phyloP scores from a whole-genome alignment of 805 yeast species.

The Debaryomyces prosopidis region DNA sequence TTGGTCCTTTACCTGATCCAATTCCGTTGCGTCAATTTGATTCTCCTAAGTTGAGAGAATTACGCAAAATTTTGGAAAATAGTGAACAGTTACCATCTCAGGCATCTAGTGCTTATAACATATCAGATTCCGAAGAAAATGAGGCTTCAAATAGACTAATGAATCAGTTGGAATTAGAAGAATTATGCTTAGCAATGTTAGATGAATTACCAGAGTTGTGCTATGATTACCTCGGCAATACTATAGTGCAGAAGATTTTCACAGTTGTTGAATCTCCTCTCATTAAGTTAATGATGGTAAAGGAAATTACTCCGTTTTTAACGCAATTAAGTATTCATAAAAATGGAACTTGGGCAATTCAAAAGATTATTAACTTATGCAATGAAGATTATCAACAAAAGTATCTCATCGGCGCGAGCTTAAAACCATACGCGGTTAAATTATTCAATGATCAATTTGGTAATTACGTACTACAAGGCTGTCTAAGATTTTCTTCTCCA shows the following conservation, averaged over 20 bases:
- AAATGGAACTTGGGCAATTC: constrained; percentile 99
- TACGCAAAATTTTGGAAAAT: constrained; percentile 59
- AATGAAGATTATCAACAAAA: constrained; percentile 52
- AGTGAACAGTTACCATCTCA: constrained; percentile 21
- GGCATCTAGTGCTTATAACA: background rate
- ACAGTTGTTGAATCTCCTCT: constrained; percentile 63
- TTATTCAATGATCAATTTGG: constrained; percentile 95
- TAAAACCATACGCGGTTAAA: constrained; percentile 80
- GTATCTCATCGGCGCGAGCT: constrained; percentile 62
- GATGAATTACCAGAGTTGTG: constrained; percentile 88
- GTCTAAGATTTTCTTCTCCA: constrained; percentile 85
- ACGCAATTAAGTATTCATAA: constrained; percentile 95
- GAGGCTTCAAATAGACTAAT: constrained; percentile 14
- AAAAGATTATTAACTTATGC: constrained; percentile 79
- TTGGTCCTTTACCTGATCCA: constrained; percentile 80
- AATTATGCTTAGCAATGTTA: constrained; percentile 77
- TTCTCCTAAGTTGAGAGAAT: constrained; percentile 84
- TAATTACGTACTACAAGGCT: constrained; percentile 93
- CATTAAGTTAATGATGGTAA: constrained; percentile 78
- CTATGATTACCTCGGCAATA: constrained; percentile 92
- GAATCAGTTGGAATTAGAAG: constrained; percentile 70
- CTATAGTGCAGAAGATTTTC: constrained; percentile 90
- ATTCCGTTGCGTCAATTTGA: constrained; percentile 71
- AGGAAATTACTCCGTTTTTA: constrained; percentile 72
- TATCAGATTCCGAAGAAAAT: constrained; percentile 6